Evolutionary conservation across 768 basidiomycete species (phyloP).

Genomic region (Lentinus tigrinus): DNA sequence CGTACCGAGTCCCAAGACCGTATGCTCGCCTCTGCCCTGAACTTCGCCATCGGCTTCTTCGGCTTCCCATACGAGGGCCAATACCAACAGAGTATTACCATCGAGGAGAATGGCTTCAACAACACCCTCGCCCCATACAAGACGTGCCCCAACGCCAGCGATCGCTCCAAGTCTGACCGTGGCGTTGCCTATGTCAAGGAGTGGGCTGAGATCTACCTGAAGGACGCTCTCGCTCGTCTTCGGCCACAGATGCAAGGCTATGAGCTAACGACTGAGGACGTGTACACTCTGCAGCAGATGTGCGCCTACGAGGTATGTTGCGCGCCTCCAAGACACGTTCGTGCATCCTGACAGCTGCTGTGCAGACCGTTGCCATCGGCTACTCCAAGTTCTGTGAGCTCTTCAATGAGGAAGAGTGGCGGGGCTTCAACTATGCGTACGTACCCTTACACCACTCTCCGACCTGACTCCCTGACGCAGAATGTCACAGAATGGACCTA

Average conservation of each 20-base stretch:
- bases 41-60: slow-evolving; percentile 54
- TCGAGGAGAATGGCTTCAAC: slow-evolving; percentile 43
- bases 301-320: slow-evolving; percentile 77
- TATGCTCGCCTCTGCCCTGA: slow-evolving; percentile 52
- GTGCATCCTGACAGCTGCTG: background rate
- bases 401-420: slow-evolving; percentile 92
- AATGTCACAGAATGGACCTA: slow-evolving; percentile 52
- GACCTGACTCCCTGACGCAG: background rate
- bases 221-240: slow-evolving; percentile 60
- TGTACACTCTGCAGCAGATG: slow-evolving; percentile 76
- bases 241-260: slow-evolving; percentile 59
- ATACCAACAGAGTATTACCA: slow-evolving; percentile 44
- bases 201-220: slow-evolving; percentile 76
- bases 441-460: slow-evolving; percentile 24
- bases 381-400: slow-evolving; percentile 90
- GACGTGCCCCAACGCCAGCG: slow-evolving; percentile 69
- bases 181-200: slow-evolving; percentile 52
- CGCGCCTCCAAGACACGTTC: background rate
- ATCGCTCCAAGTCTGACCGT: slow-evolving; percentile 51
- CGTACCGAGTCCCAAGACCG: slow-evolving; percentile 53
- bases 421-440: slow-evolving; percentile 85
- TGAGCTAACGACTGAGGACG: slow-evolving; percentile 61
- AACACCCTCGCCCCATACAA: slow-evolving; percentile 82
- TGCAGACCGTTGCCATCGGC: slow-evolving; percentile 83
- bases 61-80: slow-evolving; percentile 44